phyloP scores from a whole-genome alignment of 768 basidiomycete species.

The Calocybe indica region DNA sequence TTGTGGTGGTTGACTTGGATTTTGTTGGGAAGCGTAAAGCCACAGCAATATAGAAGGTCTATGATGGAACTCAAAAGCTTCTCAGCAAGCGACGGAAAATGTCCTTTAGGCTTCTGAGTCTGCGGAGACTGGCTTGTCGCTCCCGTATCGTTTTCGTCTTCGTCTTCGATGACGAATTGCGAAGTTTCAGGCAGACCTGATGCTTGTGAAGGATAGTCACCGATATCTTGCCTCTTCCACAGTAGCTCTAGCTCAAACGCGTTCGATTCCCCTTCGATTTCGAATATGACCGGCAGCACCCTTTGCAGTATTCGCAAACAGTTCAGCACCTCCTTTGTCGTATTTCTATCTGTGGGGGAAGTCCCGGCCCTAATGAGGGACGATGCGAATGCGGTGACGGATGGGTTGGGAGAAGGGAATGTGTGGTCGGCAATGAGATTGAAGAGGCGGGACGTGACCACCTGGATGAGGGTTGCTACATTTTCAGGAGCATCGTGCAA shows the following conservation, averaged over 20 bases:
- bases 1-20: constrained; percentile 76
- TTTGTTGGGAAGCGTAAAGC: constrained; percentile 81
- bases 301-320: constrained; percentile 88
- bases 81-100: constrained; percentile 74
- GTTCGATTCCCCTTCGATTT: constrained; percentile 65
- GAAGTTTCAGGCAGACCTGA: constrained; percentile 22
- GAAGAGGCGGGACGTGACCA: constrained; percentile 63
- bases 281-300: constrained; percentile 86
- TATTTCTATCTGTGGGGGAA: constrained; percentile 48
- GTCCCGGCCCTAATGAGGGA: constrained; percentile 61
- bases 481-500: constrained; percentile 83
- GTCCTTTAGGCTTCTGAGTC: constrained; percentile 30
- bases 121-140: constrained; percentile 1
- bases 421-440: constrained; percentile 75
- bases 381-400: constrained; percentile 61
- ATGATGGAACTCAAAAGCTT: constrained; percentile 72
- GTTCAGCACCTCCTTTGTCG: constrained; percentile 86
- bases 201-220: constrained; percentile 22
- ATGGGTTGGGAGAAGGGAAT: constrained; percentile 57
- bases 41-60: constrained; percentile 90
- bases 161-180: constrained; percentile 91
- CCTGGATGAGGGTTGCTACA: constrained; percentile 73
- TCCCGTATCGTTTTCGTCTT: constrained; percentile 18
- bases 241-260: constrained; percentile 74
- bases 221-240: constrained; percentile 66